phyloP scores from a whole-genome alignment of 306 rosid species.

The Fagus sylvatica region DNA sequence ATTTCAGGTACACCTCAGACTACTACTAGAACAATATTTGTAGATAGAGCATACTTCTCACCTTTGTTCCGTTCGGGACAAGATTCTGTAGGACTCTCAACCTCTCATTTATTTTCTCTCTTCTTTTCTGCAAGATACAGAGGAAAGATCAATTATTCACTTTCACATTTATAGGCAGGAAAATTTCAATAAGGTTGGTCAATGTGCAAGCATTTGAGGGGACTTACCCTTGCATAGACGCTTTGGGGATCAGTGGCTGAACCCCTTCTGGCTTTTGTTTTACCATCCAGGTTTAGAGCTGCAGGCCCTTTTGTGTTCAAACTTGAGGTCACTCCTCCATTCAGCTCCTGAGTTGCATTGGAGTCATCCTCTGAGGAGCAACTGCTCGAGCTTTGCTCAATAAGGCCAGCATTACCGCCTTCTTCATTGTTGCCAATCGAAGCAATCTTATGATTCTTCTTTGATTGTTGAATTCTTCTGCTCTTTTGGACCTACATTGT shows the following conservation, averaged over 20 bases:
- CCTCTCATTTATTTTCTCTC: constrained; percentile 91
- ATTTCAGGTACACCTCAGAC: constrained; percentile 6
- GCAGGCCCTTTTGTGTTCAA: constrained; percentile 31
- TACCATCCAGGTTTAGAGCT: constrained; percentile 42
- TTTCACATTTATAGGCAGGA: constrained; percentile 7
- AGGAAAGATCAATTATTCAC: constrained; percentile 12
- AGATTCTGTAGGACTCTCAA: constrained; percentile 70
- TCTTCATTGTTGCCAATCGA: constrained; percentile 40
- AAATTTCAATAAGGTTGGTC: not conserved
- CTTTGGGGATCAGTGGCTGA: constrained; percentile 83
- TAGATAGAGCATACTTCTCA: constrained; percentile 23
- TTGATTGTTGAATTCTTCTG: constrained; percentile 45
- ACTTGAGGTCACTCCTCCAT: constrained; percentile 49
- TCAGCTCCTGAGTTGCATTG: constrained; percentile 48
- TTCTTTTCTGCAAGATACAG: constrained; percentile 70
- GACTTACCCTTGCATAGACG: constrained; percentile 76
- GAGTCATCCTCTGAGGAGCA: constrained; percentile 74
- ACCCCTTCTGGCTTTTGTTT: constrained; percentile 53
- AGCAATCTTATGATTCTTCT: constrained; percentile 42
- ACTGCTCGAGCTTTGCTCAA: constrained; percentile 56
- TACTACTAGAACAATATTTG: not conserved
- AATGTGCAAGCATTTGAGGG: not conserved
- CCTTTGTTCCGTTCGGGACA: constrained; percentile 96
- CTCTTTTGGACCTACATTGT: constrained; percentile 27
- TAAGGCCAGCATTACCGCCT: constrained; percentile 30